Base-by-base conservation (phyloP, 2,329 filamentous ascomycete species). In the Sarocladiaceae sp. region DNA sequence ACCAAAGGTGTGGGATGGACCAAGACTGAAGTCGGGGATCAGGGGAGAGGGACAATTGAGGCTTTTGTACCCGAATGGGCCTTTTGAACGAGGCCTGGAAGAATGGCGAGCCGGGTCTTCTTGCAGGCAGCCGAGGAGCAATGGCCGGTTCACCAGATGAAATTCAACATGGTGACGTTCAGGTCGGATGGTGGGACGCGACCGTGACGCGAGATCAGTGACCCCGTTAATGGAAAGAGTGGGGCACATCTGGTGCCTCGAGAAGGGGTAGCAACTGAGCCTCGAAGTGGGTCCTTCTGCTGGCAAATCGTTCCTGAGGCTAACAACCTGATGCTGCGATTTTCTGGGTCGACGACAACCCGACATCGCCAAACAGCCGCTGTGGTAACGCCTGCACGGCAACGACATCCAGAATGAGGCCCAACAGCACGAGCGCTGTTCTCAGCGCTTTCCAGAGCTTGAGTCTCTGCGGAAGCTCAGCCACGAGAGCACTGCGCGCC, bases 381-480 rank as follows among this genome's bases (percentile, higher is more conserved):
- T 3, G 15, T 18, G 7, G 9, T 7, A 13, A 29, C 26, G 26
- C 13, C 26, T 29, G 26, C 13, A 54, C 54, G 53, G n/a, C n/a
- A n/a, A n/a, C n/a, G n/a, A n/a, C n/a, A n/a, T n/a, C 56, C 55
- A 64, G 47, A 48, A 78, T 78, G 74, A 72, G 63, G 64, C 60
- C 66, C 51, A 61, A 58, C 54, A 58, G 58, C 53, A 52, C 70
- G 35, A 64, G 67, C 49, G 61, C 67, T 55, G 64, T 80, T 48
- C 57, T 69, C 53, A 67, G 67, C 59, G 73, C 74, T 57, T 69
- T 80, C 21, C 68, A 66, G 49, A 67, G 69, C 45, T 63, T 80
- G 48, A 67, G 64, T 45, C 64, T 78, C 57, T 64, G 64, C 15
- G 52, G 61, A 29, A 7, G 57, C 66, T 27, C 52, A 66, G 47